Evolutionary conservation across 1,139 yeast genomes (phyloP).

Genomic region (Lodderomyces orthopsilosis): DNA sequence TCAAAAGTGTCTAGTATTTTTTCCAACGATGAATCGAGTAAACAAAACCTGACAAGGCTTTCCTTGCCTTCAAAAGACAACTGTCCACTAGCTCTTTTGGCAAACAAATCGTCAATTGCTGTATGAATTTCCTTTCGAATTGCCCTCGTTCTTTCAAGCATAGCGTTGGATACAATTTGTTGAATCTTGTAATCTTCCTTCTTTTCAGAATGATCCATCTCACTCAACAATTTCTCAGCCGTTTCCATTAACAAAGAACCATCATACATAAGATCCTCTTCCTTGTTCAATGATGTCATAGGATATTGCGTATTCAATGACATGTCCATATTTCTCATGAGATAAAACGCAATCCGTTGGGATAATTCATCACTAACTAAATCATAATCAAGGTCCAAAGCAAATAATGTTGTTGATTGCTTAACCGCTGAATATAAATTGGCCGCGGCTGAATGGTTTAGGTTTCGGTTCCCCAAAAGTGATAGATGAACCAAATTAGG

Average conservation of each 20-base stretch:
- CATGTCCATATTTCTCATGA: slow-evolving; percentile 80
- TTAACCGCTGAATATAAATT: slow-evolving; percentile 71
- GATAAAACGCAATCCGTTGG: slow-evolving; percentile 74
- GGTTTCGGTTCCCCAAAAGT: slow-evolving; percentile 57
- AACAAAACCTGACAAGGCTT: slow-evolving; percentile 40
- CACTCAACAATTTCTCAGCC: slow-evolving; percentile 56
- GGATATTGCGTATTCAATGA: slow-evolving; percentile 43
- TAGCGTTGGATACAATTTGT: slow-evolving; percentile 40
- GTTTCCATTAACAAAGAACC: slow-evolving; percentile 58
- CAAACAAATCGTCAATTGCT: slow-evolving; percentile 40
- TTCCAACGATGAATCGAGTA: slow-evolving; percentile 43
- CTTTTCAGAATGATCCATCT: slow-evolving; percentile 37
- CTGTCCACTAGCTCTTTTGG: slow-evolving; percentile 33
- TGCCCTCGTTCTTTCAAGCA: slow-evolving; percentile 41
- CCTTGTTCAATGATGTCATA: slow-evolving; percentile 16
- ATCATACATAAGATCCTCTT: slow-evolving; percentile 48
- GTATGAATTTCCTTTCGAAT: slow-evolving; percentile 41
- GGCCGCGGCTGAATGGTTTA: slow-evolving; percentile 60
- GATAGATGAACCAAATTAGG: slow-evolving; percentile 74
- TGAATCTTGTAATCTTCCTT: slow-evolving; percentile 27
- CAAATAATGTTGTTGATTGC: slow-evolving; percentile 59
- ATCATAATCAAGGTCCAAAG: slow-evolving; percentile 71
- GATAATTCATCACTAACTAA: slow-evolving; percentile 66
- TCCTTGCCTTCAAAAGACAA: slow-evolving; percentile 47
- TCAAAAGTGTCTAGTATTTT: slow-evolving; percentile 44